Evolutionary conservation across 768 basidiomycete genomes (phyloP), one percentile per base, ranked within the genome.

Genomic region (Suillus fuscotomentosus): DNA sequence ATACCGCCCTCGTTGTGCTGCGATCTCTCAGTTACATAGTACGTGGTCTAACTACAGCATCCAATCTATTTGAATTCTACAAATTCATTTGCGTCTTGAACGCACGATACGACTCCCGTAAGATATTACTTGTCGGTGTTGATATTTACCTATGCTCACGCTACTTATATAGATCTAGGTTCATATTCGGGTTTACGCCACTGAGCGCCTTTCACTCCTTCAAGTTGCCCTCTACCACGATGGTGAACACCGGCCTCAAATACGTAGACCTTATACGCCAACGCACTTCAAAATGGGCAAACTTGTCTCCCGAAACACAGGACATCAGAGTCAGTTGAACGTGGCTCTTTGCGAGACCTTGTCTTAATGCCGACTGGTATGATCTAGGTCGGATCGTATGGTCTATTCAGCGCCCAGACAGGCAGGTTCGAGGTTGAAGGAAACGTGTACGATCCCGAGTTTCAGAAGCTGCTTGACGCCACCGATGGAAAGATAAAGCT

Each of bases 231-330:
- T 54, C 34, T 36, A 31, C 34, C 53, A 54, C 53, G 10, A 54
- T 54, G 53, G 34, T 54, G 11, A 36, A 54, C 20, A 5, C 11
- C 34, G n/a, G 6, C 53, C 53, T 54, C 34, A 79, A 80, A 59
- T 80, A 73, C 66, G 63, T 72, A 51, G 79, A 79, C 39, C 74
- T 79, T 17, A 75, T 79, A 56, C 70, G 38, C 1, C 50, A 63
- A 0, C 65, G 57, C 7, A 72, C 76, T 36, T 73, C 77, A 3
- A 79, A 78, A 65, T 80, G 77, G 78, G 77, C 69, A 47, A 79
- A 73, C 64, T 79, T 74, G 76, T 74, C 76, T 17, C 79, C 78
- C 0, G 74, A 75, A 50, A 70, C 69, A 51, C 70, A 70, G 13
- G 65, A 54, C 20, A n/a, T 80, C 43, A 65, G 71, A 69, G 78